phyloP scores from a whole-genome alignment of 2,329 filamentous ascomycete species.

The Claviceps monticola region DNA sequence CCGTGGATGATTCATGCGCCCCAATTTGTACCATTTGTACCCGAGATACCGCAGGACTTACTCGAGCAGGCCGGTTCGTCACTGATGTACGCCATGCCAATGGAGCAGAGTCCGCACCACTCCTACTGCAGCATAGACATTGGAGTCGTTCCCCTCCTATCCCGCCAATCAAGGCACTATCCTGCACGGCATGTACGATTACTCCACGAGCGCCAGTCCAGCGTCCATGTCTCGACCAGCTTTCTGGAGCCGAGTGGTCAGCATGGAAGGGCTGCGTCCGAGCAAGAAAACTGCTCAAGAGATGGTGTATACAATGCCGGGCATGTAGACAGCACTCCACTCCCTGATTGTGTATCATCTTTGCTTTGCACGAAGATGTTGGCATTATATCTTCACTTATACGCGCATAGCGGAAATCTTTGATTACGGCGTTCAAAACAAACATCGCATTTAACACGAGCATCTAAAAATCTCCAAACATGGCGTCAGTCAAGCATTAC shows the following conservation, averaged over 20 bases:
- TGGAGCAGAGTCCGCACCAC: slow-evolving; percentile 18
- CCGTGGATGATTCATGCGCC: slow-evolving; percentile 19
- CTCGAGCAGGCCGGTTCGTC: slow-evolving; percentile 20
- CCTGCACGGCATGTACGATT: slow-evolving; percentile 12
- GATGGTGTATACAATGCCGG: slow-evolving; percentile 12
- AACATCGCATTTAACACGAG: no score
- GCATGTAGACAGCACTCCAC: slow-evolving; percentile 10
- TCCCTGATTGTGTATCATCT: background rate
- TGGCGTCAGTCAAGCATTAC: no score
- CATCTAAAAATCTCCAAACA: no score
- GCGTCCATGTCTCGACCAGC: slow-evolving; percentile 18
- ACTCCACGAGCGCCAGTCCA: slow-evolving; percentile 13
- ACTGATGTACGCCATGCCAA: slow-evolving; percentile 18
- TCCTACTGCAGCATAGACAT: slow-evolving; percentile 10
- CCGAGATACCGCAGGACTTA: slow-evolving; percentile 15
- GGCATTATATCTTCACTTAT: background rate
- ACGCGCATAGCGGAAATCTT: no score
- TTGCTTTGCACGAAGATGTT: background rate
- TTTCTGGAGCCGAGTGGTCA: slow-evolving; percentile 24
- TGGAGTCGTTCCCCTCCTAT: slow-evolving; percentile 6
- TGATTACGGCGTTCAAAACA: no score
- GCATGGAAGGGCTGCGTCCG: slow-evolving; percentile 24
- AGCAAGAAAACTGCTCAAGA: slow-evolving; percentile 20
- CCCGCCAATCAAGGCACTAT: slow-evolving; percentile 7
- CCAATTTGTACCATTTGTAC: slow-evolving; percentile 26